Percentiles rank a stretch among this genome's conserved stretches.
Evolutionary conservation across 768 basidiomycete genomes (phyloP).

Genomic region (Kwoniella sp.): DNA sequence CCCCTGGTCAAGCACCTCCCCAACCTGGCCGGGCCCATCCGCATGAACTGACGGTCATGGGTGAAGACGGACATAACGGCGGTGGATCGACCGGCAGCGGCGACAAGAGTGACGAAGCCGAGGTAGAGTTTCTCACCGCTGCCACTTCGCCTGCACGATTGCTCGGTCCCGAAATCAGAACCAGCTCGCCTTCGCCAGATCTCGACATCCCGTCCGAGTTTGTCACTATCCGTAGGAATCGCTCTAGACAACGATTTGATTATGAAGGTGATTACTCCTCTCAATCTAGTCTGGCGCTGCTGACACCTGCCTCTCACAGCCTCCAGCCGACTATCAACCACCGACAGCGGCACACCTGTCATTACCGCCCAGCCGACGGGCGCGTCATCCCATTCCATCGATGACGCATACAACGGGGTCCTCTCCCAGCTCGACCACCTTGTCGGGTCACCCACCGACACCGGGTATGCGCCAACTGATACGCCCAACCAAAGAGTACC

Average conservation of each 20-base stretch:
- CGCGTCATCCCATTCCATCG: constrained; percentile 34
- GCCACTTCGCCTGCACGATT: neutral
- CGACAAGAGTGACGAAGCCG: constrained; percentile 18
- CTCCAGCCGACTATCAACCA: no score
- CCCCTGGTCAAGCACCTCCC: neutral
- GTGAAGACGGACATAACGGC: no score
- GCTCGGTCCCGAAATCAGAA: constrained; percentile 27
- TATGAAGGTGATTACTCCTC: no score
- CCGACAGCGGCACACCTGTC: no score
- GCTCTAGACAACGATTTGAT: no score
- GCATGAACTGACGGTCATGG: no score
- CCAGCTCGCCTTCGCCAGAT: constrained; percentile 39
- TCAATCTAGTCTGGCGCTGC: no score
- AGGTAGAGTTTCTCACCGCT: constrained; percentile 27
- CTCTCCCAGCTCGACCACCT: constrained; percentile 35
- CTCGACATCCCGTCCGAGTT: no score
- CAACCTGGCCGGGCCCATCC: constrained; percentile 4
- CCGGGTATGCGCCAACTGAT: neutral
- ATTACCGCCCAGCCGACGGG: constrained; percentile 36
- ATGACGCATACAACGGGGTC: constrained; percentile 42
- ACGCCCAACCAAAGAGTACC: neutral
- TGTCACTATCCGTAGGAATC: no score
- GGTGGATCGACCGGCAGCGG: no score
- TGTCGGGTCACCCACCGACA: no score
- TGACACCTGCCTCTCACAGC: no score